Evolutionary conservation across 805 yeast genomes (phyloP).

Genomic region (Spathaspora passalidarum): DNA sequence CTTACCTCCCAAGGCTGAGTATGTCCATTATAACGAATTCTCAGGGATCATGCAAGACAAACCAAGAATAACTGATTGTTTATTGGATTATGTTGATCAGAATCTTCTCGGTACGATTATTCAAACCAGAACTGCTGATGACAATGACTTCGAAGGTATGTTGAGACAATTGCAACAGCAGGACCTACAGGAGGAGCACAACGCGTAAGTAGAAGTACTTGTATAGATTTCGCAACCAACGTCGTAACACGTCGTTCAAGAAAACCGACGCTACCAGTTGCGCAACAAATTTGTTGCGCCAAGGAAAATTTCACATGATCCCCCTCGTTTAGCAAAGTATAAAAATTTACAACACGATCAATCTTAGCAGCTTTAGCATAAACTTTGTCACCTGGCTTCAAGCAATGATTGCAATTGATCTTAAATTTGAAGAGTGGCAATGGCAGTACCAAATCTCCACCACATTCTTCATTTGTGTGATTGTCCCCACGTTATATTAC

Average conservation of each 20-base stretch:
- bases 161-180: conserved; percentile 18
- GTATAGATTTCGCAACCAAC: neutral
- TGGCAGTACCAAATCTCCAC: conserved; percentile 46
- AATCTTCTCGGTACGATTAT: conserved; percentile 43
- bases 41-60: conserved; percentile 19
- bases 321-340: too few relatives aligned
- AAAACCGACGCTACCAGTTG: neutral
- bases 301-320: too few relatives aligned
- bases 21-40: conserved; percentile 37
- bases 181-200: neutral
- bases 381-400: too few relatives aligned
- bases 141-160: conserved; percentile 22
- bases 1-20: conserved; percentile 53
- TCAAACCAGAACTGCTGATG: conserved; percentile 28
- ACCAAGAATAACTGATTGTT: conserved; percentile 19
- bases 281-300: too few relatives aligned
- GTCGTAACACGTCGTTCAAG: too few relatives aligned
- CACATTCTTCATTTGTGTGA: conserved; percentile 39
- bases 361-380: too few relatives aligned
- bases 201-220: neutral
- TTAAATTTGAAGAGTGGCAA: conserved; percentile 36
- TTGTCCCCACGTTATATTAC: conserved; percentile 34
- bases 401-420: conserved; percentile 41
- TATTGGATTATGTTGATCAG: conserved; percentile 46
- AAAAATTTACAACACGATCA: too few relatives aligned